Percentiles rank a stretch among this genome's conserved stretches.
Conservation (phyloP, 2,329 filamentous ascomycete species). For the Aspergillus floridensis region DNA sequence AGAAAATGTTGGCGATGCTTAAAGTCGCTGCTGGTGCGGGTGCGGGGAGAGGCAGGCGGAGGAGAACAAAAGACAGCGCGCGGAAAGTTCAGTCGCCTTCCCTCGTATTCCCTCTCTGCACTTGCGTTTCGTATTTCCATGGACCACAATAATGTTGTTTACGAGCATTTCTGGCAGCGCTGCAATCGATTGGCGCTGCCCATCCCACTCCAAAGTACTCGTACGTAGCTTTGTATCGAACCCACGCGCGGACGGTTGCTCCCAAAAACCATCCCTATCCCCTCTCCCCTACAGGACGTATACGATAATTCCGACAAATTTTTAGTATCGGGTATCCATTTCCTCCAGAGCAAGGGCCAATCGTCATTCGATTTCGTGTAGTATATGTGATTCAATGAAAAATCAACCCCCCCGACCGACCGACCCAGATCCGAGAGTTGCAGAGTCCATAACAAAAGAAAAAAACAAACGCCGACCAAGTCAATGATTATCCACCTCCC, state of each 20-base stretch:
- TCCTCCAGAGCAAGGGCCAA: neutral
- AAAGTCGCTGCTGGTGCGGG: constrained; percentile 7
- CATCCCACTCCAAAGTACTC: neutral
- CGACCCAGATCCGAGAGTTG: constrained; percentile 2
- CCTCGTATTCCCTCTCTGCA: neutral
- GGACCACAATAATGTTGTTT: neutral
- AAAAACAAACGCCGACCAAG: constrained; percentile 29
- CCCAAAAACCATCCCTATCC: neutral
- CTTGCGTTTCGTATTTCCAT: neutral
- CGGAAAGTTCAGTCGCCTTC: constrained; percentile 8
- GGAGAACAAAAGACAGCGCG: constrained; percentile 6
- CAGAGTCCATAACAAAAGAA: constrained; percentile 22
- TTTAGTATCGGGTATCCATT: neutral
- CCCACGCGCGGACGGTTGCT: neutral
- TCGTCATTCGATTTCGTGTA: neutral
- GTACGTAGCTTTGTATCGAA: neutral
- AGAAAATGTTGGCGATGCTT: neutral
- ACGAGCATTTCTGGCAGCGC: neutral
- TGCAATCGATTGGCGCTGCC: neutral
- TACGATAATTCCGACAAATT: neutral
- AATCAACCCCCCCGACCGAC: neutral
- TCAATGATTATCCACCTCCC: neutral
- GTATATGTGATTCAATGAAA: constrained; percentile 11
- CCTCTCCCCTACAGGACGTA: neutral
- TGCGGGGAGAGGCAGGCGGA: neutral